A percentile compares a stretch with the other conserved stretches of the same genome.
Conservation (phyloP, 306 rosid genomes). For the Cucumis hystrix region DNA sequence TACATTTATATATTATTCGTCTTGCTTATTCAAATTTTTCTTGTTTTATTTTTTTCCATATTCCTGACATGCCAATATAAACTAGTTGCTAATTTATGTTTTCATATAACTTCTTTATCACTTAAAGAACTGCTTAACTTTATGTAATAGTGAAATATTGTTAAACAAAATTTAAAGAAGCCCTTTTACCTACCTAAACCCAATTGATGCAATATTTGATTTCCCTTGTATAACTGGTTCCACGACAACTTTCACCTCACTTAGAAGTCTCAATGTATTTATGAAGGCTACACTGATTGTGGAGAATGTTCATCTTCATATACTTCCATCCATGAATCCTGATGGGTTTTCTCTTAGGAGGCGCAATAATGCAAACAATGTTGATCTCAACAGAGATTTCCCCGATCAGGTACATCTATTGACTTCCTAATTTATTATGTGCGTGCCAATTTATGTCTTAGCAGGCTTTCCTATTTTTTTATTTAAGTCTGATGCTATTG, state of each 20-base stretch:
- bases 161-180: background rate
- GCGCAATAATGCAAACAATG: conserved; percentile 72
- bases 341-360: conserved; percentile 70
- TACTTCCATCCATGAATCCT: conserved; percentile 94
- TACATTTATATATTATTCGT: background rate
- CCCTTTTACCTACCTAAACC: background rate
- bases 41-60: background rate
- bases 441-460: background rate
- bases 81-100: background rate
- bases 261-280: conserved; percentile 3
- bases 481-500: background rate
- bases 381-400: conserved; percentile 90
- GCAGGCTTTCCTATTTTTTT: background rate
- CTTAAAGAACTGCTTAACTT: background rate
- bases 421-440: background rate
- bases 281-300: conserved; percentile 65
- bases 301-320: conserved; percentile 81
- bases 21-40: background rate
- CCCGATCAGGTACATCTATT: conserved; percentile 70
- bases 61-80: background rate
- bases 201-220: background rate
- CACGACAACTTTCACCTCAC: conserved; percentile 2
- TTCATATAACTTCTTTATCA: background rate
- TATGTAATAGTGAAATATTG: background rate
- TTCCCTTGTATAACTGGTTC: background rate